Evolutionary conservation across 2,329 filamentous ascomycete genomes (phyloP), one percentile per base, ranked within the genome.

Genomic region (Ophiostoma quercus): DNA sequence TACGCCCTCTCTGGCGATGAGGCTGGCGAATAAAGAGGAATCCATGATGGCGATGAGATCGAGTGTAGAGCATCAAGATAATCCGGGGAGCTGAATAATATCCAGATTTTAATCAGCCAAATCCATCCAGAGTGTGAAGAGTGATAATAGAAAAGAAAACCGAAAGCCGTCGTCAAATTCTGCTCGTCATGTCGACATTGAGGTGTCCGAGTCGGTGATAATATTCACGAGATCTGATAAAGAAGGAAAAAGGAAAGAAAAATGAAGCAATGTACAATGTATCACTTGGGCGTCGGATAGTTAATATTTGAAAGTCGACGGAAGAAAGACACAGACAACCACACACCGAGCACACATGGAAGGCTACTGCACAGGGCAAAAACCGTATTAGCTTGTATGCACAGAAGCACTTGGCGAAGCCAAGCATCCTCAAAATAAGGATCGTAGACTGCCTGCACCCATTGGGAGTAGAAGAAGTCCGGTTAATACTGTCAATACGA

Each of bases 401-500:
- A 60, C 5, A 60, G 54, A 32, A 60, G 22, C 22, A 60, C 22
- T 60, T 32, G 22, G 54, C 22, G 12, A 60, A 32, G 54, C 54
- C 54, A 60, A 60, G 54, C 54, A 60, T 32, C 25, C 25, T 60
- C 54, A 16, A 60, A 60, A 60, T 60, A 60, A 32, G 54, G 22
- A 60, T 32, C 54, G 54, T 60, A 60, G 54, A 60, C 54, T 22
- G 51, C n/a, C 11, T 57, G 22, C n/a, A 57, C 51, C 25, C n/a
- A 57, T 57, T 57, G 6, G 22, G 54, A 60, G 54, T 60, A 32
- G 54, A 32, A 60, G 54, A 60, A 60, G 54, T 60, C 25, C 25
- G 25, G 25, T 29, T 29, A 29, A 29, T 1, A 29, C 25, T 29
- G 25, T 29, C 25, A 29, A 29, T 16, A 16, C 22, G 22, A 25